Base-by-base conservation (phyloP, 495 filamentous ascomycete genomes). In the Hypoxylon trugodes region DNA sequence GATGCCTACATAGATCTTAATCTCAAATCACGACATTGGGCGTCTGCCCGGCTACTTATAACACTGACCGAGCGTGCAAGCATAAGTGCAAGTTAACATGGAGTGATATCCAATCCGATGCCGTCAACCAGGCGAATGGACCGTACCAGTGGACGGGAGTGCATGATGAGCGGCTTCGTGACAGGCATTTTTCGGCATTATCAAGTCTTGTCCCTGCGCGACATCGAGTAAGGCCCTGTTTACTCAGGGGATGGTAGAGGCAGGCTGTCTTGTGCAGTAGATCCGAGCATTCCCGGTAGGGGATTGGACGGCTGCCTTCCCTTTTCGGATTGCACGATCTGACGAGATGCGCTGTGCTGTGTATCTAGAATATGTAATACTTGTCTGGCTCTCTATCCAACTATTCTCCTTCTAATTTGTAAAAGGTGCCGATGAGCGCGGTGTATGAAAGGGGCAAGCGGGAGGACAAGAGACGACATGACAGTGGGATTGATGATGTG, bases 391-490 rank as follows among this genome's bases (percentile, higher is more conserved):
- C n/a, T n/a, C n/a, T n/a, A n/a, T n/a, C n/a, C n/a, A n/a, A n/a
- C n/a, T 22, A 18, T 26, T 26, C 21, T 13, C 16, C 28, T 33
- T 33, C 15, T 12, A 49, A 35, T 36, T 36, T 36, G 32, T 36
- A 6, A 19, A 12, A n/a, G 30, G 28, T 22, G n/a, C 37, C 36
- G 19, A 13, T 33, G n/a, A 40, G 24, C 33, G 8, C 42, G 62
- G 49, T 56, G 33, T 51, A 66, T 60, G 56, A 66, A 66, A 66
- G 62, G 56, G 56, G 62, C 37, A 55, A 38, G 6, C 48, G 28
- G 56, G 55, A 50, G 19, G 4, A 33, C 22, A 24, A 9, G 40
- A 6, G 21, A 12, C 35, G 19, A 41, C 47, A 54, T 40, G 45
- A 65, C 30, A 38, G 36, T 42, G 57, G 32, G 30, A 6, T 56